phyloP scores from a whole-genome alignment of 2,329 filamentous ascomycete genomes.

The Sporothrix phasma region DNA sequence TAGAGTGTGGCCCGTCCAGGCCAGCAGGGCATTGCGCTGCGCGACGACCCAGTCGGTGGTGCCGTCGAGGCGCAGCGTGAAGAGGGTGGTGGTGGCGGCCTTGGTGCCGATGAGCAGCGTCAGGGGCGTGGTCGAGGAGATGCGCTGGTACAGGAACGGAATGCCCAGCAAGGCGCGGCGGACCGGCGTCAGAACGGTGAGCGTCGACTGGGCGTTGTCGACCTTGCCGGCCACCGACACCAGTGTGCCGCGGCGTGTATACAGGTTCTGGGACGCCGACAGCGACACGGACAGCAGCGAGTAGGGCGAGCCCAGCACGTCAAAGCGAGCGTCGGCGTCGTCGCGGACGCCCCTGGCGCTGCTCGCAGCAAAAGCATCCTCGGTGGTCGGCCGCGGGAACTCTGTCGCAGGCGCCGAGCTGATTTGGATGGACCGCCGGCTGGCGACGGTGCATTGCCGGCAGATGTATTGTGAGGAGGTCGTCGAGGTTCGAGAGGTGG shows the following conservation, averaged over 20 bases:
- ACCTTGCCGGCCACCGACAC: conserved; percentile 83
- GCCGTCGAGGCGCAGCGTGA: conserved; percentile 81
- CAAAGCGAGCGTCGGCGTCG: conserved; percentile 73
- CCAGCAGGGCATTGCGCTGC: conserved; percentile 79
- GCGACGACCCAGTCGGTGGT: conserved; percentile 91
- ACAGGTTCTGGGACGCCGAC: conserved; percentile 86
- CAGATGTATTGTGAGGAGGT: conserved; percentile 34
- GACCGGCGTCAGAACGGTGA: conserved; percentile 78
- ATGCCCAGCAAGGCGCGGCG: conserved; percentile 71
- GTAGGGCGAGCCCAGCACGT: conserved; percentile 84
- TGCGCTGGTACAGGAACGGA: conserved; percentile 88
- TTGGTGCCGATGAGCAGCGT: conserved; percentile 84
- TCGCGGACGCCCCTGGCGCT: conserved; percentile 33
- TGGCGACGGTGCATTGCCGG: conserved; percentile 35
- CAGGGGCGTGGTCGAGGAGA: conserved; percentile 78
- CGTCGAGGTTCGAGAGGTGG: conserved; percentile 11
- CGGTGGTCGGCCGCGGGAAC: conserved; percentile 34
- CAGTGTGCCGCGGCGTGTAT: conserved; percentile 82
- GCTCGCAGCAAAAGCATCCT: conserved; percentile 46
- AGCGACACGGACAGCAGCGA: conserved; percentile 89
- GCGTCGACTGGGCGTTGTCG: conserved; percentile 82
- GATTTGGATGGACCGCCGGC: conserved; percentile 46
- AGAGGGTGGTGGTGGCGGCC: conserved; percentile 75
- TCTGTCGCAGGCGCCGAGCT: conserved; percentile 50
- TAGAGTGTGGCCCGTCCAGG: conserved; percentile 90